phyloP scores from a whole-genome alignment of 1,139 yeast species.

The Debaryomycetaceae sp. region DNA sequence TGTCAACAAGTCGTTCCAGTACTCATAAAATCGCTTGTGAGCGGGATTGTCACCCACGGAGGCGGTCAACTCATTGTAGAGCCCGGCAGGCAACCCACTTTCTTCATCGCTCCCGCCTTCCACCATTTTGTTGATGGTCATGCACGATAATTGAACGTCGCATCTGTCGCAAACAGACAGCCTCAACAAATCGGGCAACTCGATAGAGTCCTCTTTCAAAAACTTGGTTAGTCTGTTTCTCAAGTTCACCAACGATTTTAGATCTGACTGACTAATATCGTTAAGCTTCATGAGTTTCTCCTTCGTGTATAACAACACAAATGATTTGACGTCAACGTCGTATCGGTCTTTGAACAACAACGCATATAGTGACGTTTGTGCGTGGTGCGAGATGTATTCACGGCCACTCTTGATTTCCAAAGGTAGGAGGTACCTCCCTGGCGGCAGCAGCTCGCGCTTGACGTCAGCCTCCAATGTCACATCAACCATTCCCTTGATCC shows the following conservation, averaged over 20 bases:
- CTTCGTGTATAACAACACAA: constrained; percentile 72
- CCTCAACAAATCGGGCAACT: constrained; percentile 56
- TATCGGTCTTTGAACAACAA: constrained; percentile 77
- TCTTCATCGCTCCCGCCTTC: constrained; percentile 53
- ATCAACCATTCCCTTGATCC: constrained; percentile 88
- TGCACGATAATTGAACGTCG: constrained; percentile 57
- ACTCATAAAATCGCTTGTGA: constrained; percentile 53
- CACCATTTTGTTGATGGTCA: constrained; percentile 57
- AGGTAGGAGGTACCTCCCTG: constrained; percentile 57
- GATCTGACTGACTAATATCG: constrained; percentile 51
- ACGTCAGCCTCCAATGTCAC: constrained; percentile 69
- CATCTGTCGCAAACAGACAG: constrained; percentile 68
- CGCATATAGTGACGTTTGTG: constrained; percentile 85
- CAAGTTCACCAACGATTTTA: constrained; percentile 59
- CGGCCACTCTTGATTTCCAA: constrained; percentile 88
- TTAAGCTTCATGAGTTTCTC: constrained; percentile 51
- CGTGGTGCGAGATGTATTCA: constrained; percentile 66
- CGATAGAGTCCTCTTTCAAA: constrained; percentile 45
- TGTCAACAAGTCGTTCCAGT: constrained; percentile 73
- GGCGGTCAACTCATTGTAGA: constrained; percentile 44
- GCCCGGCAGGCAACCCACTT: constrained; percentile 43
- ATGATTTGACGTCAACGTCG: constrained; percentile 58
- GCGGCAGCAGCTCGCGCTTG: constrained; percentile 8
- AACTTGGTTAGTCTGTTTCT: constrained; percentile 67
- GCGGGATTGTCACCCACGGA: constrained; percentile 15